A percentile compares a stretch with the other conserved stretches of the same genome.
Evolutionary conservation across 495 filamentous ascomycete species (phyloP).

Genomic region (Letharia lupina): DNA sequence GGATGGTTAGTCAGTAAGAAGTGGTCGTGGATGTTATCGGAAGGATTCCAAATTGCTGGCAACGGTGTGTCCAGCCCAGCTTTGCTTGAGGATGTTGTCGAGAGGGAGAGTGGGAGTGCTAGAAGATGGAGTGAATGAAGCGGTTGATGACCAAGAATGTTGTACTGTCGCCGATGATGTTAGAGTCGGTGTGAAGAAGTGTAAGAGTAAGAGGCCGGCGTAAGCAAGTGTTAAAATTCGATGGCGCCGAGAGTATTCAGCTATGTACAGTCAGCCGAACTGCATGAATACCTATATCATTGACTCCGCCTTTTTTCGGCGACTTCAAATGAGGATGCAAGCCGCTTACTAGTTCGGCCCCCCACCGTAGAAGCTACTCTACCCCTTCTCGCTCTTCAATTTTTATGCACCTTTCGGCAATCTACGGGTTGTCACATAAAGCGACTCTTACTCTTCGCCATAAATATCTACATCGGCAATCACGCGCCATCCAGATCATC

Average conservation of each 20-base stretch:
- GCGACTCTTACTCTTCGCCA: neutral
- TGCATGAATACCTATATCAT: neutral
- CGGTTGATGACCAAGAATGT: neutral
- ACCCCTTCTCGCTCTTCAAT: neutral
- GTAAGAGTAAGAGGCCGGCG: neutral
- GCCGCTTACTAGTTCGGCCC: neutral
- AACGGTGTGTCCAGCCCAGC: neutral
- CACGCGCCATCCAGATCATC: neutral
- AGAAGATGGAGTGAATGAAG: neutral
- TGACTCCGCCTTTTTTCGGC: neutral
- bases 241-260: neutral
- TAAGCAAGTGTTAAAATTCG: neutral
- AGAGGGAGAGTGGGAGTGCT: neutral
- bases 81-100: neutral
- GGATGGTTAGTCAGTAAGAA: neutral
- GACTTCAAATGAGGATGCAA: neutral
- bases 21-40: neutral
- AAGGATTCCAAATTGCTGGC: neutral
- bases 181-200: neutral
- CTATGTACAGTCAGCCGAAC: neutral
- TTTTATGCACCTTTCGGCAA: neutral
- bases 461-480: neutral
- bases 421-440: neutral
- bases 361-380: too few species aligned
- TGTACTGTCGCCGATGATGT: neutral